Percentiles rank a stretch among this genome's conserved stretches.
These are phyloP conservation scores for Cystobasidium slooffiae DNA, from an alignment of 1,284 basidiomycete species.

Conservation along the genomic window DNA sequence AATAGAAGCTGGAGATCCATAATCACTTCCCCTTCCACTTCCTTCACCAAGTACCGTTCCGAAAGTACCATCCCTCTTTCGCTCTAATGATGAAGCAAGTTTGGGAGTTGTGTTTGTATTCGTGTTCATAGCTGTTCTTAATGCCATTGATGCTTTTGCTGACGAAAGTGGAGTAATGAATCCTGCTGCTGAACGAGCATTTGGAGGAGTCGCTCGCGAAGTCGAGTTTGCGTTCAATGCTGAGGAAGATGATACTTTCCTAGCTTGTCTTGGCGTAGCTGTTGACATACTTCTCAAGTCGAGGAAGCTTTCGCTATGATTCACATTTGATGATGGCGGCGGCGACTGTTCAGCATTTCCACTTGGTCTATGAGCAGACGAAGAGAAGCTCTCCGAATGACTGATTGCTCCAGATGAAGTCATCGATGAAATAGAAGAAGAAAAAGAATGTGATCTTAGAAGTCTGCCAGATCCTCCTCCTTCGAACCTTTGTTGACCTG, in stretches of 20 bases:
- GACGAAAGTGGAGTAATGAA: background rate
- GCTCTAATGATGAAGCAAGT: background rate
- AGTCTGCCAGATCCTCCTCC: background rate
- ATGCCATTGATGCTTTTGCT: background rate
- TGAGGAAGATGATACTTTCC: background rate
- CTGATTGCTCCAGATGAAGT: background rate
- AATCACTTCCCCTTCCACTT: background rate
- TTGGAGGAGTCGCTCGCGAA: background rate
- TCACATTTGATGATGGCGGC: background rate
- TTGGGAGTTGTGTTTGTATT: background rate
- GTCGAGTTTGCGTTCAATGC: background rate
- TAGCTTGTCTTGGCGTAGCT: background rate
- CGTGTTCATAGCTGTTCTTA: background rate
- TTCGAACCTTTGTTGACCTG: background rate
- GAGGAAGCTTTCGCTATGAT: background rate
- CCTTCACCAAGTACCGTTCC: background rate
- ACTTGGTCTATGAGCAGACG: background rate
- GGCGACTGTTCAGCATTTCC: background rate
- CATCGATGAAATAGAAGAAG: constrained; percentile 6
- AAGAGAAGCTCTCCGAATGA: background rate
- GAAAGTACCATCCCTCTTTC: constrained; percentile 4
- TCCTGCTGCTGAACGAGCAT: background rate
- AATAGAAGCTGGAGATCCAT: background rate
- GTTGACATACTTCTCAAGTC: background rate
- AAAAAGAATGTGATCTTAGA: background rate